phyloP scores from a whole-genome alignment of 2,329 filamentous ascomycete genomes.

The Arthrobotrys sinensis region DNA sequence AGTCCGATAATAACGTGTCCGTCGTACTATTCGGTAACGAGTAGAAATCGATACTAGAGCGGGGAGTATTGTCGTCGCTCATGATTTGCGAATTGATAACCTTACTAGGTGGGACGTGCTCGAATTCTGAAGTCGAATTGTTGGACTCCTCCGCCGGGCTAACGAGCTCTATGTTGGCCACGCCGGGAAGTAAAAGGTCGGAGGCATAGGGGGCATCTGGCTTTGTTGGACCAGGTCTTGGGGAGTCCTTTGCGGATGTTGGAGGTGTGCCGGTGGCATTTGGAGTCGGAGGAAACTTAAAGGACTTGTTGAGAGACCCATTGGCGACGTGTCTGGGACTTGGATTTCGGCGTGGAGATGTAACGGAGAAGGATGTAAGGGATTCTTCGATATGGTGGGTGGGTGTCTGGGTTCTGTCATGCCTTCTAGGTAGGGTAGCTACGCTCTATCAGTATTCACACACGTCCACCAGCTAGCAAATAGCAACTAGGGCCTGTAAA shows the following conservation, averaged over 20 bases:
- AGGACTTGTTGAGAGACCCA: slow-evolving; percentile 66
- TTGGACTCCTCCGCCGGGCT: slow-evolving; percentile 68
- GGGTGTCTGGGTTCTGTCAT: slow-evolving; percentile 30
- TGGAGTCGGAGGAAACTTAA: slow-evolving; percentile 73
- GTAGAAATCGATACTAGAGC: slow-evolving; percentile 95
- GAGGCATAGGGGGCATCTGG: slow-evolving; percentile 63
- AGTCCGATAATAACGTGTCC: slow-evolving; percentile 93
- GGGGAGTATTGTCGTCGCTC: slow-evolving; percentile 79
- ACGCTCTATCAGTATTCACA: slow-evolving; percentile 27
- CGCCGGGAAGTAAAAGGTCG: slow-evolving; percentile 61
- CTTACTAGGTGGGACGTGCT: slow-evolving; percentile 62
- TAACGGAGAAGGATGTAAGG: slow-evolving; percentile 57
- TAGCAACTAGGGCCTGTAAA: not conserved
- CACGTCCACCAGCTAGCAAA: not conserved
- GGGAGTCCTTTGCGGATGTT: slow-evolving; percentile 39
- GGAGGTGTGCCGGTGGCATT: slow-evolving; percentile 61
- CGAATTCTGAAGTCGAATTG: slow-evolving; percentile 64
- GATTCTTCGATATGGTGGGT: slow-evolving; percentile 59
- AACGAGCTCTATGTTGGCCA: slow-evolving; percentile 64
- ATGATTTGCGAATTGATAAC: slow-evolving; percentile 75
- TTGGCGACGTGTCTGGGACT: slow-evolving; percentile 44
- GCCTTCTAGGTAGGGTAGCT: slow-evolving; percentile 47
- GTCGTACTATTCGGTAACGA: slow-evolving; percentile 94
- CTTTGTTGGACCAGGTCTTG: slow-evolving; percentile 63
- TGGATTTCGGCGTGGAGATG: slow-evolving; percentile 49